Evolutionary conservation across 2,329 filamentous ascomycete species (phyloP).

Genomic region (Cadophora gregata): DNA sequence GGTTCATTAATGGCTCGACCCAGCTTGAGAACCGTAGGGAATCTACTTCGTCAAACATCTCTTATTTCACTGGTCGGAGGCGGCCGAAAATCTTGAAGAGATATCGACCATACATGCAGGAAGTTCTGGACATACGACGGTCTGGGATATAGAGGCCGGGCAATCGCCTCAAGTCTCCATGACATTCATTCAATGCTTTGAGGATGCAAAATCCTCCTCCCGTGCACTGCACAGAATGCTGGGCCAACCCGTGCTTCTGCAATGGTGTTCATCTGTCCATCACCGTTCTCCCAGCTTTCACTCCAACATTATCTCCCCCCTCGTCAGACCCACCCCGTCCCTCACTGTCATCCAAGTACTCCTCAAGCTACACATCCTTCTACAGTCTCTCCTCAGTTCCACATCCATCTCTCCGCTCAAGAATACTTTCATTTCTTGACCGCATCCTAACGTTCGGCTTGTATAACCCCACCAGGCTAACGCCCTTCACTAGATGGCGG

Average conservation of each 20-base stretch:
- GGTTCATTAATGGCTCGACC: background rate
- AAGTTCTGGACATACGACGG: too few relatives aligned
- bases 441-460: background rate
- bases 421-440: background rate
- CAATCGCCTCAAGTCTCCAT: background rate
- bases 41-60: background rate
- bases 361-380: background rate
- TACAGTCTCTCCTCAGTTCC: background rate
- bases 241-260: background rate
- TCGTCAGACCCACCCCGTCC: background rate
- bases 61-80: background rate
- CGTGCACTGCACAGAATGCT: background rate
- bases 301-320: background rate
- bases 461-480: background rate
- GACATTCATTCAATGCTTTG: background rate
- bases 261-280: background rate
- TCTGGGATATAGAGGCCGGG: too few relatives aligned
- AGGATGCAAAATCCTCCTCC: background rate
- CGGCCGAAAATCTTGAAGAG: background rate
- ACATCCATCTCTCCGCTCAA: background rate
- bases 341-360: background rate
- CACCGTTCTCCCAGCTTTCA: background rate
- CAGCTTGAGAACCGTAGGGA: background rate
- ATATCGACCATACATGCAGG: background rate
- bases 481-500: constrained; percentile 18